These are phyloP conservation scores for Fusarium illudens DNA, from an alignment of 2,329 filamentous ascomycete genomes.

Conservation along the genomic window DNA sequence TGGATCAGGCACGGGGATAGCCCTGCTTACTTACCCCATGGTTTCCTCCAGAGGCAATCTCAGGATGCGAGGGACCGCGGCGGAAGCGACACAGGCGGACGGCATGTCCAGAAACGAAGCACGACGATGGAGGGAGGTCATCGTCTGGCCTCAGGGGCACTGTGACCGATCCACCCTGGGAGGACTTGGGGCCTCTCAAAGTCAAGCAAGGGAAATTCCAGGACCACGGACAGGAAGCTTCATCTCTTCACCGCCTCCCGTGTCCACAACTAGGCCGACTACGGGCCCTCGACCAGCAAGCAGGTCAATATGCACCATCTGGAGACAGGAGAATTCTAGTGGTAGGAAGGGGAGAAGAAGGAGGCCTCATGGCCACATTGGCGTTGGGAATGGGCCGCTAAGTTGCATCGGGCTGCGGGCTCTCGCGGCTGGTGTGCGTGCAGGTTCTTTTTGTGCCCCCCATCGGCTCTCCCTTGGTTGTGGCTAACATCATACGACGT, in stretches of 20 bases:
- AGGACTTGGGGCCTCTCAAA: slow-evolving; percentile 25
- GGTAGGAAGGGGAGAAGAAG: slow-evolving; percentile 33
- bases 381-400: slow-evolving; percentile 38
- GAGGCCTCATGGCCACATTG: slow-evolving; percentile 37
- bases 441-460: slow-evolving; percentile 30
- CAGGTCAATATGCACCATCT: slow-evolving; percentile 36
- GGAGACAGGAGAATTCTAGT: slow-evolving; percentile 29
- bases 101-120: slow-evolving; percentile 17
- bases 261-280: slow-evolving; percentile 32
- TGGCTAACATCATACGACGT: slow-evolving; percentile 38
- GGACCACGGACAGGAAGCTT: slow-evolving; percentile 31
- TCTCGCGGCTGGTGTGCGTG: slow-evolving; percentile 40
- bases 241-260: slow-evolving; percentile 40
- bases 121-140: slow-evolving; percentile 25
- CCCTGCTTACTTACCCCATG: slow-evolving; percentile 9
- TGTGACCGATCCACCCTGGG: slow-evolving; percentile 35
- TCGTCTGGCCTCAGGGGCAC: slow-evolving; percentile 30
- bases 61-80: slow-evolving; percentile 17
- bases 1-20: slow-evolving; percentile 7
- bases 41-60: slow-evolving; percentile 6
- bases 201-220: slow-evolving; percentile 36
- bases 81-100: slow-evolving; percentile 6
- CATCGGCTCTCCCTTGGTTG: slow-evolving; percentile 25
- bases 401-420: slow-evolving; percentile 39
- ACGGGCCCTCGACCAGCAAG: slow-evolving; percentile 26